Base-by-base conservation (phyloP, 306 rosid genomes). In the Prunus kanzakura region DNA sequence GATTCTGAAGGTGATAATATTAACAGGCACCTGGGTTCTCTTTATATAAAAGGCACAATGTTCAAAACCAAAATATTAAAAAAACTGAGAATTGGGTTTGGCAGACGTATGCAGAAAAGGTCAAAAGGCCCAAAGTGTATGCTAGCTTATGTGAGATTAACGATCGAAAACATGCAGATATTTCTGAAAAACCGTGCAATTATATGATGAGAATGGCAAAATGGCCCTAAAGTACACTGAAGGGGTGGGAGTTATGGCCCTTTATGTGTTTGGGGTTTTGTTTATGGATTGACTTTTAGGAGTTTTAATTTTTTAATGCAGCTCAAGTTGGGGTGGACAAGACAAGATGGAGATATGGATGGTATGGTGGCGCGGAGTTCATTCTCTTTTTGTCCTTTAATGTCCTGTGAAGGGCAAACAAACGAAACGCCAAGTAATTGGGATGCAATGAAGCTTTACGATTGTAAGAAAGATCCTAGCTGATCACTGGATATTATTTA, bases 381-480 rank as follows among this genome's bases (percentile, higher is more conserved):
- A 18, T 56, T 58, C 14, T 23, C 7, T 1, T 23, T 80, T 84
- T 79, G 90, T 82, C 86, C 75, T 81, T 38, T 76, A 18, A 6
- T 77, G 82, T 46, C 65, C 32, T 5, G 77, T 78, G 86, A 90
- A 84, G 89, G 90, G 79, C 89, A 81, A 9, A 47, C 77, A 69
- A 64, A 60, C 46, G 23, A 61, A 14, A 32, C 11, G 23, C 16
- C 83, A 19, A 13, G 27, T 15, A 30, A 55, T 13, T 78, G 41
- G 43, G 76, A 25, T 18, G 20, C 45, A 25, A 49, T 1, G 19
- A 49, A 49, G 16, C 16, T 49, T 38, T 38, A 38, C 43, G 43
- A 6, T 1, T 38, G 8, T 38, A 6, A 0, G 43, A 38, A 38
- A 6, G 9, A 38, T 38, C 43, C 43, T 6, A 38, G 43, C 43